phyloP scores from a whole-genome alignment of 768 basidiomycete genomes.

The Gyrodon lividus region DNA sequence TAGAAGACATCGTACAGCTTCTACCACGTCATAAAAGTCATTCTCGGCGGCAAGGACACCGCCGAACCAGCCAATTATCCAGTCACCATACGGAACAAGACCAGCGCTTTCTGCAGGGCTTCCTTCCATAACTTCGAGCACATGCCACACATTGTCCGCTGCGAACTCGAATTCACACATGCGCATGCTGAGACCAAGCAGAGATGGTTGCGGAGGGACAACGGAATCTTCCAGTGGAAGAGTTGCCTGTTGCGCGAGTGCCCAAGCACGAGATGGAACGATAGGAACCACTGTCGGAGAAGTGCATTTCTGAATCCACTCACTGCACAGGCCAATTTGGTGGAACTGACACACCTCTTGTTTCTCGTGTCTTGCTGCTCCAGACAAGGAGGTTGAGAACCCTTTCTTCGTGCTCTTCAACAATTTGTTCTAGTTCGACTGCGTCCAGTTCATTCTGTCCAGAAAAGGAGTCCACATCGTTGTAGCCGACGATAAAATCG shows the following conservation, averaged over 20 bases:
- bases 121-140: conserved; percentile 93
- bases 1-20: conserved; percentile 59
- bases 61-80: conserved; percentile 90
- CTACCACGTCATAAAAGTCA: conserved; percentile 96
- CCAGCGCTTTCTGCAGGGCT: conserved; percentile 96
- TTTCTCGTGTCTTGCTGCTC: conserved; percentile 76
- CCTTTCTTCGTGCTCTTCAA: conserved; percentile 76
- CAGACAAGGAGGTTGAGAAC: conserved; percentile 73
- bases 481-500: conserved; percentile 91
- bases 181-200: conserved; percentile 93
- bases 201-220: conserved; percentile 65
- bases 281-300: conserved; percentile 69
- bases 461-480: conserved; percentile 59
- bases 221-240: conserved; percentile 41
- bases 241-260: conserved; percentile 41
- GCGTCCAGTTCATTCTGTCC: conserved; percentile 59
- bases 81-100: conserved; percentile 85
- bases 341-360: conserved; percentile 51
- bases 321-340: not conserved
- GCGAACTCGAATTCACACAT: conserved; percentile 89
- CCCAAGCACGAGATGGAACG: conserved; percentile 84
- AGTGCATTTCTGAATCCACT: not conserved
- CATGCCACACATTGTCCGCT: conserved; percentile 96
- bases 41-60: conserved; percentile 88
- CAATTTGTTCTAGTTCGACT: conserved; percentile 71